Evolutionary conservation across 768 basidiomycete species (phyloP).

Genomic region (Mycena maculata): DNA sequence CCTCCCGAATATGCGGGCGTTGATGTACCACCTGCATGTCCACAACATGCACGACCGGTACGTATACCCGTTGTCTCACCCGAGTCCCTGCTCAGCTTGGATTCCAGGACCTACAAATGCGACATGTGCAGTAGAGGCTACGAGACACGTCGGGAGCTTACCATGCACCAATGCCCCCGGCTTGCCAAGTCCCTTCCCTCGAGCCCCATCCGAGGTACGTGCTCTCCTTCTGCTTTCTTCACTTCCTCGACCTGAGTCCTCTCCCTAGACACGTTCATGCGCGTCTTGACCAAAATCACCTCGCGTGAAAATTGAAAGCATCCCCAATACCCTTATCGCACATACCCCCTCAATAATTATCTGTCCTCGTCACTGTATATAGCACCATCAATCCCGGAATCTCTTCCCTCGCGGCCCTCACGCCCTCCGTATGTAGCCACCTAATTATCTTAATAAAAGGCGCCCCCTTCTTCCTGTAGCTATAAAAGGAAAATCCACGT

Average conservation of each 20-base stretch:
- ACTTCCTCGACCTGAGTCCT: background rate
- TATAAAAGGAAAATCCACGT: constrained; percentile 16
- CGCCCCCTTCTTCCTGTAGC: background rate
- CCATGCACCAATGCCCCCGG: constrained; percentile 26
- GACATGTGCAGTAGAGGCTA: constrained; percentile 20
- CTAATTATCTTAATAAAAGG: background rate
- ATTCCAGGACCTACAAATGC: constrained; percentile 29
- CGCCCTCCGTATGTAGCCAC: background rate
- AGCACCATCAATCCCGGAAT: background rate
- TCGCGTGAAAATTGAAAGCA: constrained; percentile 25
- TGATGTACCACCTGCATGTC: constrained; percentile 66
- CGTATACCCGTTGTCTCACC: constrained; percentile 19
- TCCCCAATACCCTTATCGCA: background rate
- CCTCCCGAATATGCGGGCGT: constrained; percentile 54
- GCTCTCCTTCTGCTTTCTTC: background rate
- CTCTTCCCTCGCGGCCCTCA: background rate
- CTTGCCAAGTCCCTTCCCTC: constrained; percentile 30
- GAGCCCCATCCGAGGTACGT: constrained; percentile 48
- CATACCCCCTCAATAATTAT: constrained; percentile 10
- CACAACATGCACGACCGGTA: constrained; percentile 63
- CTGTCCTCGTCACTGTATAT: constrained; percentile 11
- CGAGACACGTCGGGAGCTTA: constrained; percentile 24
- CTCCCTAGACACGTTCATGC: constrained; percentile 34
- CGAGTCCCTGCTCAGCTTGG: constrained; percentile 5
- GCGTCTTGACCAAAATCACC: constrained; percentile 34